Conservation (phyloP, 2,329 filamentous ascomycete genomes). For the Colletotrichum higginsianum region DNA sequence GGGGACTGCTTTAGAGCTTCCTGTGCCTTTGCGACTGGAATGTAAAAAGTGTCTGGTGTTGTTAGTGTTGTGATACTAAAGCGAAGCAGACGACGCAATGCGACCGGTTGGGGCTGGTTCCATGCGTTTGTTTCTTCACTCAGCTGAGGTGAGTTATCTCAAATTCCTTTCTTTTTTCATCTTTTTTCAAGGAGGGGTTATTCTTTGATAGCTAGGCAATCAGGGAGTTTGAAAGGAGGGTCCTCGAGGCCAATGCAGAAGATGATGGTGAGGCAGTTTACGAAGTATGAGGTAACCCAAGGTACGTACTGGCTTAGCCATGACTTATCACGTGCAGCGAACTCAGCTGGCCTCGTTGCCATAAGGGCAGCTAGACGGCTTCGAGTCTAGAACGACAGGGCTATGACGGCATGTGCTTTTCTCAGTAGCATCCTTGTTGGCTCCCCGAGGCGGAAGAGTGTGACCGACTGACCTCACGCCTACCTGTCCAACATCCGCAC, state of each 20-base stretch:
- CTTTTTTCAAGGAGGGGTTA: no score
- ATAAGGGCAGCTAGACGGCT: conserved; percentile 26
- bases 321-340: conserved; percentile 20
- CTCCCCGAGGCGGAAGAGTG: conserved; percentile 28
- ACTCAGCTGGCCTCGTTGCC: background rate
- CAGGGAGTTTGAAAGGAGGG: no score
- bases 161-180: background rate
- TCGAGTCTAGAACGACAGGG: conserved; percentile 34
- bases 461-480: conserved; percentile 30
- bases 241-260: background rate
- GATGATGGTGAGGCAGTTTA: background rate
- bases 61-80: background rate
- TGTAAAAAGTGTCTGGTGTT: background rate
- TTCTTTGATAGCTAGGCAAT: no score
- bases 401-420: conserved; percentile 42
- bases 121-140: background rate
- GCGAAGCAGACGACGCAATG: background rate
- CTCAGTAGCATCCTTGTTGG: conserved; percentile 36
- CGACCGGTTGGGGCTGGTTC: no score
- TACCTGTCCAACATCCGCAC: conserved; percentile 12
- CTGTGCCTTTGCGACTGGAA: background rate
- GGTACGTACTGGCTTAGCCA: conserved; percentile 2
- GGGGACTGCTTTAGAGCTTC: no score
- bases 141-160: no score
- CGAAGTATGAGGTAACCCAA: background rate